Evolutionary conservation across 257 asterid species (phyloP).

Genomic region (Echium plantagineum): DNA sequence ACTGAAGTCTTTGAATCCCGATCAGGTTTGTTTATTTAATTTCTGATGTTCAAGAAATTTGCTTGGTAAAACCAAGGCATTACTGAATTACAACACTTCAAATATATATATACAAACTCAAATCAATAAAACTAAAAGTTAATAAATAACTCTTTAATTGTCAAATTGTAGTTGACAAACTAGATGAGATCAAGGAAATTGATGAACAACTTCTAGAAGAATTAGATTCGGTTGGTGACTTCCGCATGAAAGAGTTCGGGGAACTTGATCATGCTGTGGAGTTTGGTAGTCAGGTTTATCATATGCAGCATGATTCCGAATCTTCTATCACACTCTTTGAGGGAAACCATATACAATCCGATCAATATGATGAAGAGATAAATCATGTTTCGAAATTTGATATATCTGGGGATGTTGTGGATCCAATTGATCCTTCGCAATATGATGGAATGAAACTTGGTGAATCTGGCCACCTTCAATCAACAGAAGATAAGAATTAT

Average conservation of each 20-base stretch:
- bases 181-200: slow-evolving; percentile 53
- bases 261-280: slow-evolving; percentile 23
- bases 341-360: slow-evolving; percentile 13
- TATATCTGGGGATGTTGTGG: not conserved
- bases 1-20: slow-evolving; percentile 26
- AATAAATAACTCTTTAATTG: slow-evolving; percentile 12
- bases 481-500: slow-evolving; percentile 13
- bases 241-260: slow-evolving; percentile 27
- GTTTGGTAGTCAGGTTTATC: slow-evolving; percentile 21
- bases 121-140: not conserved
- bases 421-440: not conserved
- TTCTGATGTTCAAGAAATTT: too few species aligned
- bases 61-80: slow-evolving; percentile 4
- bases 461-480: slow-evolving; percentile 11
- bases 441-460: not conserved
- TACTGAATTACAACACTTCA: slow-evolving; percentile 10
- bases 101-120: not conserved
- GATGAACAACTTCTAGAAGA: slow-evolving; percentile 62
- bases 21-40: slow-evolving; percentile 13
- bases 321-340: slow-evolving; percentile 10
- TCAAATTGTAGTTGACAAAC: slow-evolving; percentile 41
- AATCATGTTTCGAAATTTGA: slow-evolving; percentile 24
- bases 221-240: slow-evolving; percentile 70
- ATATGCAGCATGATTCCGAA: slow-evolving; percentile 19
- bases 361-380: slow-evolving; percentile 17